phyloP scores from a whole-genome alignment of 2,329 filamentous ascomycete species.

The Pochonia chlamydosporia region DNA sequence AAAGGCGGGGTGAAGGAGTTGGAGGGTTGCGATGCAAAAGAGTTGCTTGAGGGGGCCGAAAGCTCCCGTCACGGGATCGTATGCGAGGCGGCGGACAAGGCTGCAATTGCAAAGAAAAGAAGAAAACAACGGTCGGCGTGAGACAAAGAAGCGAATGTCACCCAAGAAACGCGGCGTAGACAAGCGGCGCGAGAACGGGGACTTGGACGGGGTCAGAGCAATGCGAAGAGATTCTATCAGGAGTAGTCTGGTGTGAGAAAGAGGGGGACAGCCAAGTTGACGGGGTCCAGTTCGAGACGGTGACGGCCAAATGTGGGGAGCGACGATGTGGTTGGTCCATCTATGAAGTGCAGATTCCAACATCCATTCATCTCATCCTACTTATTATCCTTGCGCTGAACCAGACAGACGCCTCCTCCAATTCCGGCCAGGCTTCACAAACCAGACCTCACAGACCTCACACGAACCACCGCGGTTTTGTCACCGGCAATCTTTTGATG shows the following conservation, averaged over 20 bases:
- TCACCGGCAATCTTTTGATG: too few species aligned
- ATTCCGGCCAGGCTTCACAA: too few species aligned
- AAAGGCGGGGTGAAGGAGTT: conserved; percentile 8
- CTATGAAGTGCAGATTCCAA: too few species aligned
- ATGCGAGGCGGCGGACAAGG: conserved; percentile 5
- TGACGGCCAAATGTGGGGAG: background rate
- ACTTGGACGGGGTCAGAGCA: background rate
- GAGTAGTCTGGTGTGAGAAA: background rate
- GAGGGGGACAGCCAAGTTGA: background rate
- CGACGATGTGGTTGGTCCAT: background rate
- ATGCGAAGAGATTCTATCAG: background rate
- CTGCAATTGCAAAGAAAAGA: background rate
- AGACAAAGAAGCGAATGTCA: background rate
- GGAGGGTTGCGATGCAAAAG: conserved; percentile 6
- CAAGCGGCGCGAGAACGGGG: background rate
- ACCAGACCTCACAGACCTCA: too few species aligned
- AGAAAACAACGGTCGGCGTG: background rate
- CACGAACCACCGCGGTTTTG: too few species aligned
- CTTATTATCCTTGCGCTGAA: too few species aligned
- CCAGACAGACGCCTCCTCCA: too few species aligned
- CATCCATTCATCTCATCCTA: too few species aligned
- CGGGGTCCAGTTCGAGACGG: background rate
- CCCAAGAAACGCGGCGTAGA: background rate
- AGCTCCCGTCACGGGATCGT: conserved; percentile 8
- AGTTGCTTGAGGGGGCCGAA: background rate